Evolutionary conservation across 192 early-diverging fungal species (phyloP), one percentile per base, ranked within the genome.

Genomic region (Cetraspora pellucida): DNA sequence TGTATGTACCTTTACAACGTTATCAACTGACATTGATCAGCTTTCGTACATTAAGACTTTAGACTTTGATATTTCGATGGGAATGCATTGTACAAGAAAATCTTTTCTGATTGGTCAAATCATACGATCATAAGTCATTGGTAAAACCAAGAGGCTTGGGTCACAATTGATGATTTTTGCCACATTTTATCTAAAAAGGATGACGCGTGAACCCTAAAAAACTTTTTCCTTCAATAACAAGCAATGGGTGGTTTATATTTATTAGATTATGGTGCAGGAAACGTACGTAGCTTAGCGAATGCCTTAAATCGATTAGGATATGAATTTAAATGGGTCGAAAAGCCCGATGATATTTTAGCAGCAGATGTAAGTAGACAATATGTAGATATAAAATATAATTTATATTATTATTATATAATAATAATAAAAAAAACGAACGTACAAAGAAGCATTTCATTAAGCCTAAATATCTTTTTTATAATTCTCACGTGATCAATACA

Each of bases 181-280:
- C 37, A n/a, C n/a, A 7, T 2, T 37, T 37, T 37, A 37, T 37
- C 37, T 37, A 6, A 37, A 37, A 37, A 37, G 7, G 37, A 37
- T 37, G 37, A 37, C 37, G 37, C 37, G 37, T 37, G 37, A 37
- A 37, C 37, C 37, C 37, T 7, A 65, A 43, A n/a, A 17, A 19
- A 10, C 21, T 23, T 37, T 67, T 13, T 69, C 4, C 23, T 25
- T 27, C 17, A 19, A 70, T 14, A 50, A 27, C n/a, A 46, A 67
- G 19, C 2, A 60, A 89, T 89, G 88, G 68, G 79, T 28, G 86
- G 85, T 50, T 80, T 89, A 77, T 95, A 91, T 81, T 87, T 99
- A 43, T 89, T 99, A 52, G 98, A 99, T 88, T 99, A 99, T 86
- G 98, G 98, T 27, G 98, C 98, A n/a, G 98, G 98, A 31, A 99